These are phyloP conservation scores for Leccinum angustisporum DNA, from an alignment of 1,284 basidiomycete species.

Conservation along the genomic window DNA sequence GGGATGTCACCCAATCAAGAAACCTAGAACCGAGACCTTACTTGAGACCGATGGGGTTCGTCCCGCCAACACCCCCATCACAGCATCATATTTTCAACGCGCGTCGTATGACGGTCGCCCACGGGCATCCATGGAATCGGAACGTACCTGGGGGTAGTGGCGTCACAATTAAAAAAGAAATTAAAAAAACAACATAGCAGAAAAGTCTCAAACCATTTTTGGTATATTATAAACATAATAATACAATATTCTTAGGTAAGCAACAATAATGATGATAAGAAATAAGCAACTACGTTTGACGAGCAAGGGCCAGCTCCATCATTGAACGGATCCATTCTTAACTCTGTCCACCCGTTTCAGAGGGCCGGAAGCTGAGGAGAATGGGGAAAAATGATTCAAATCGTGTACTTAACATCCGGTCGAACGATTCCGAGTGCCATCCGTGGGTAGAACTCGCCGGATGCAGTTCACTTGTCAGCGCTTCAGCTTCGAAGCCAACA, in stretches of 20 bases:
- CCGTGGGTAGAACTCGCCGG: background rate
- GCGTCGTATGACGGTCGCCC: background rate
- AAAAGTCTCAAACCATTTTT: background rate
- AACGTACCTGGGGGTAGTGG: background rate
- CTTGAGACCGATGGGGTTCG: background rate
- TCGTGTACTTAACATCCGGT: background rate
- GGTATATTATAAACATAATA: background rate
- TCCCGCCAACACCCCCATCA: background rate
- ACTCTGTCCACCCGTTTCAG: background rate
- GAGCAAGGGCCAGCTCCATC: background rate
- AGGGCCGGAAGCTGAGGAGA: background rate
- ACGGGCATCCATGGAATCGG: background rate
- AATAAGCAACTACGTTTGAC: background rate
- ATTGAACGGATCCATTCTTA: background rate
- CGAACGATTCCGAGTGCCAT: background rate
- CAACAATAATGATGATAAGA: background rate
- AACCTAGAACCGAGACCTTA: background rate
- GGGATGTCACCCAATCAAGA: background rate
- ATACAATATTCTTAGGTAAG: no score
- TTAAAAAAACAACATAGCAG: background rate
- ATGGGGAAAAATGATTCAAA: background rate
- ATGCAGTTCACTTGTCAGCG: background rate
- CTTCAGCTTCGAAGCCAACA: background rate
- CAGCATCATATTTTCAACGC: background rate
- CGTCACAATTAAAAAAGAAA: background rate